Conservation (phyloP, 257 asterid species). For the Fraxinus pennsylvanica region DNA sequence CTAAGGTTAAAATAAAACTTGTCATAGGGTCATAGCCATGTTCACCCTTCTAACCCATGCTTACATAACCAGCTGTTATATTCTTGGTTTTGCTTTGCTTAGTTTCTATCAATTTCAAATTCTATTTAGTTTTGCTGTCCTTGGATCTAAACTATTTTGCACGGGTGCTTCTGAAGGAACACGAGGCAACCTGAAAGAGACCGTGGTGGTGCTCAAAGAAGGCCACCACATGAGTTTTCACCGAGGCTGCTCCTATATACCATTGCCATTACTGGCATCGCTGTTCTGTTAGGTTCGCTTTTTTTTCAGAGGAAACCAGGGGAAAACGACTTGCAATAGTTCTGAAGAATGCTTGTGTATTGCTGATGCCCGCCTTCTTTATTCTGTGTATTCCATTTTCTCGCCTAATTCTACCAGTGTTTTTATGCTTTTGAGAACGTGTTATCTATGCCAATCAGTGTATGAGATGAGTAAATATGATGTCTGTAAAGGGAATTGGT, state of each 20-base stretch:
- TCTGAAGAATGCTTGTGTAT: slow-evolving; percentile 11
- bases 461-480: neutral
- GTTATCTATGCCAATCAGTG: neutral
- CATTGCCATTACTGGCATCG: slow-evolving; percentile 87
- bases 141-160: neutral
- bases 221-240: slow-evolving; percentile 66
- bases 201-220: slow-evolving; percentile 55
- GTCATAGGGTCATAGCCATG: no score
- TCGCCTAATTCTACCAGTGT: neutral
- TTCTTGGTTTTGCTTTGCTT: neutral
- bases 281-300: slow-evolving; percentile 88
- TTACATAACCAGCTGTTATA: neutral
- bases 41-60: no score
- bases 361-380: neutral
- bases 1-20: neutral
- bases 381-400: neutral
- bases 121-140: neutral
- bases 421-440: neutral
- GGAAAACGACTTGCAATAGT: slow-evolving; percentile 44
- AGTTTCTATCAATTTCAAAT: neutral
- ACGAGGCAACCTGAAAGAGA: slow-evolving; percentile 63
- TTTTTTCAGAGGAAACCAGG: slow-evolving; percentile 79
- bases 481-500: neutral
- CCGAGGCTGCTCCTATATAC: slow-evolving; percentile 70
- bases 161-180: slow-evolving; percentile 42